These are phyloP conservation scores for Neurospora sp. DNA, from an alignment of 2,329 filamentous ascomycete species.

Conservation along the genomic window DNA sequence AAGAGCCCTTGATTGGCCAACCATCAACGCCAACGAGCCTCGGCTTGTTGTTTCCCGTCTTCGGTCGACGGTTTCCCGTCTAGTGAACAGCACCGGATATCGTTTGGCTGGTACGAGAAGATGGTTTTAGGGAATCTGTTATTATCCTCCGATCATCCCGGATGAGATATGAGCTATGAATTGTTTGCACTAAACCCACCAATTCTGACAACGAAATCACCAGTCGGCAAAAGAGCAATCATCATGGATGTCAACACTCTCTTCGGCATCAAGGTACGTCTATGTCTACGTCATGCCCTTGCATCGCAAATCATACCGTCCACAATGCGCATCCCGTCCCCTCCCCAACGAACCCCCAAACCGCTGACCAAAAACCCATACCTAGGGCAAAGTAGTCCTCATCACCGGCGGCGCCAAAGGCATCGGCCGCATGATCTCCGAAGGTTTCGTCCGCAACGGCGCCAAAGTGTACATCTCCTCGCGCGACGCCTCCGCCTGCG, in stretches of 20 bases:
- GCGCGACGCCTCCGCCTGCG: conserved; percentile 49
- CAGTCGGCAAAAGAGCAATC: neutral
- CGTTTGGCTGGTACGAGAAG: neutral
- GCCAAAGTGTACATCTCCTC: conserved; percentile 57
- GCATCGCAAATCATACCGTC: neutral
- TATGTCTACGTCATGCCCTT: neutral
- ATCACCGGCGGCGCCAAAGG: conserved; percentile 51
- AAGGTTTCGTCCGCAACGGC: conserved; percentile 55
- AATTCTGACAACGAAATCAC: neutral
- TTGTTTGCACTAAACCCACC: neutral
- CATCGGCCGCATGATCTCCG: conserved; percentile 58
- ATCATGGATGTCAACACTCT: conserved; percentile 45
- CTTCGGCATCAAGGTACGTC: conserved; percentile 48
- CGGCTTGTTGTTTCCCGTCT: neutral
- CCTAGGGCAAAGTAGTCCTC: conserved; percentile 46
- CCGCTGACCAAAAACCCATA: neutral
- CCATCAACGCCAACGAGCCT: neutral
- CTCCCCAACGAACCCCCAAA: neutral
- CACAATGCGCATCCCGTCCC: neutral
- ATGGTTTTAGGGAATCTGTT: neutral
- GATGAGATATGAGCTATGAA: neutral
- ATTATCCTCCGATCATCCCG: neutral
- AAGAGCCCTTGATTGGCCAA: neutral
- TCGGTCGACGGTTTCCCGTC: neutral
- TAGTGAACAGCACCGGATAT: neutral